Conservation (phyloP, 495 filamentous ascomycete genomes). For the Penicillium salamii region DNA sequence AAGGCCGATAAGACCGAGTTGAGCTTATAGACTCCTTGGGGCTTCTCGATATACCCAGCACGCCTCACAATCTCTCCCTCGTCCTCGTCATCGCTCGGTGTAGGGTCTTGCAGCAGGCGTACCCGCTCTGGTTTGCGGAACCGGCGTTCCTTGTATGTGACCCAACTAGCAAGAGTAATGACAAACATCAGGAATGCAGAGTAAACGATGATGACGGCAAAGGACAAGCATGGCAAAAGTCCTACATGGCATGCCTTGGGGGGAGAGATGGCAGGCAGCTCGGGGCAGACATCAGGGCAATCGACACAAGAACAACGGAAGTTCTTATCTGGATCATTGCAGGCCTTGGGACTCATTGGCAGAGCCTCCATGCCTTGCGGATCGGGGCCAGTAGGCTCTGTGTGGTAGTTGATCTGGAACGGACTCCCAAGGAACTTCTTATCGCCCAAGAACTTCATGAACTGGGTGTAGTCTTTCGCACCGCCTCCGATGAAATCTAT, state of each 20-base stretch:
- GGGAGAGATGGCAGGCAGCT: conserved; percentile 67
- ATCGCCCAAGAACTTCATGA: conserved; percentile 89
- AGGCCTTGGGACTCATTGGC: conserved; percentile 69
- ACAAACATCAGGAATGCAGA: conserved; percentile 67
- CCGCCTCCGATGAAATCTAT: conserved; percentile 96
- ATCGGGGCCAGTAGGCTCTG: conserved; percentile 50
- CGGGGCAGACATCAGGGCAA: conserved; percentile 79
- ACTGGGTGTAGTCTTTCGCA: conserved; percentile 81
- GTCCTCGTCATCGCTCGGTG: conserved; percentile 84
- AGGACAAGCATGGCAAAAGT: conserved; percentile 82
- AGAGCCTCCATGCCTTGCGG: conserved; percentile 60
- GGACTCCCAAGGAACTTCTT: conserved; percentile 86
- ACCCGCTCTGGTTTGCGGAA: conserved; percentile 74
- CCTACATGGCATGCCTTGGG: conserved; percentile 77
- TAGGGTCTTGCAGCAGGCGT: conserved; percentile 78
- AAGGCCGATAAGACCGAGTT: conserved; percentile 75
- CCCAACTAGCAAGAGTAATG: conserved; percentile 65
- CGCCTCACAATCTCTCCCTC: conserved; percentile 73
- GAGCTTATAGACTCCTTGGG: conserved; percentile 65
- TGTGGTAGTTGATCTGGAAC: conserved; percentile 94
- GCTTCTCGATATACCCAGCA: conserved; percentile 66
- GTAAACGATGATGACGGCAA: conserved; percentile 86
- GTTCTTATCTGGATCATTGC: conserved; percentile 79
- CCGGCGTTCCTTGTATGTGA: conserved; percentile 68
- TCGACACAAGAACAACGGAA: conserved; percentile 93